phyloP scores from a whole-genome alignment of 1,284 basidiomycete genomes.

The Volvariella volvacea region DNA sequence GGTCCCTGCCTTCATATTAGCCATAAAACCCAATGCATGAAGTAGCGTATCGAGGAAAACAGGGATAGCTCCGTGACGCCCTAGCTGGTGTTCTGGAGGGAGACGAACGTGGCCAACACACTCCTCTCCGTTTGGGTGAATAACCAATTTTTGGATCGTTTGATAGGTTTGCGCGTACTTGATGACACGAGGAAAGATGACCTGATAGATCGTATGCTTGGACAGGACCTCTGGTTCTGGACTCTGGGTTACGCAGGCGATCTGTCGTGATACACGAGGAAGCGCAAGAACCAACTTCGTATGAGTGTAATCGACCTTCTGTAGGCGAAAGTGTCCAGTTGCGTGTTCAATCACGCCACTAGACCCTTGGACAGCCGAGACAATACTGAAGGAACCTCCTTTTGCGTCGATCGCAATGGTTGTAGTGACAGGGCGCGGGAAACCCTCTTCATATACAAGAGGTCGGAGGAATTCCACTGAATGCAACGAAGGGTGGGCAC shows the following conservation, averaged over 20 bases:
- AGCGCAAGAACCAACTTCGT: constrained; percentile 33
- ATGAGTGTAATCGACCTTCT: constrained; percentile 21
- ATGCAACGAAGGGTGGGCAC: constrained; percentile 31
- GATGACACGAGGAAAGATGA: constrained; percentile 63
- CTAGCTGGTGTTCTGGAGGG: constrained; percentile 24
- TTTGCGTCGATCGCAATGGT: constrained; percentile 32
- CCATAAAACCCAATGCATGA: constrained; percentile 63
- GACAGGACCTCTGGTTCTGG: constrained; percentile 40
- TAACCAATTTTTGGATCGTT: constrained; percentile 45
- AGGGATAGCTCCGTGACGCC: constrained; percentile 38
- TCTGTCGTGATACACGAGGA: constrained; percentile 28
- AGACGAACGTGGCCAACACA: constrained; percentile 44
- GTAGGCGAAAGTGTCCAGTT: constrained; percentile 37
- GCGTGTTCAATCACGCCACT: constrained; percentile 36
- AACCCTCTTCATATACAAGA: constrained; percentile 38
- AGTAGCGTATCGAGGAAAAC: constrained; percentile 63
- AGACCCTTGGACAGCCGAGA: constrained; percentile 25
- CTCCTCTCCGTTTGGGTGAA: constrained; percentile 43
- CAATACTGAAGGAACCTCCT: constrained; percentile 38
- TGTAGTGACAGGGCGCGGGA: constrained; percentile 29
- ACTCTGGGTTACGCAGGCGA: constrained; percentile 21
- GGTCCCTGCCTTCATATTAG: constrained; percentile 45
- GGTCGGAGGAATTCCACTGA: constrained; percentile 45
- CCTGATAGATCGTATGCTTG: constrained; percentile 52
- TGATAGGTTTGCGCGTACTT: constrained; percentile 55